Evolutionary conservation across 2,329 filamentous ascomycete species (phyloP).

Genomic region (Trichoderma asperellum): DNA sequence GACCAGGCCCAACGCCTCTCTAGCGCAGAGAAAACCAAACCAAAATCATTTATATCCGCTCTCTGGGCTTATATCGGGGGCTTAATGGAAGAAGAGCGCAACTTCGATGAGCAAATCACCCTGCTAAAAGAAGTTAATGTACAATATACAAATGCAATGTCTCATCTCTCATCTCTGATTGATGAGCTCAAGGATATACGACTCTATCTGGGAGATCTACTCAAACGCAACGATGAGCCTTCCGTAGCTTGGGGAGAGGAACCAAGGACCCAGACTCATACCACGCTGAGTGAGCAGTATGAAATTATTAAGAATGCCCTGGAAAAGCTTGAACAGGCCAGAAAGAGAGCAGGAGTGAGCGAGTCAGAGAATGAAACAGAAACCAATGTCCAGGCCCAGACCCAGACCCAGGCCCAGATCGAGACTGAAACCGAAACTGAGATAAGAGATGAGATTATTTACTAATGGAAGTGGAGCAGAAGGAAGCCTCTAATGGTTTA

Average conservation of each 20-base stretch:
- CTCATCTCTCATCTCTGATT: constrained; percentile 70
- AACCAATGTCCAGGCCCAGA: neutral
- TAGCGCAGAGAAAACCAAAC: constrained; percentile 59
- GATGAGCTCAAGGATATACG: constrained; percentile 75
- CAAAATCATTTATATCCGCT: constrained; percentile 68
- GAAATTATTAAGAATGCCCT: constrained; percentile 14
- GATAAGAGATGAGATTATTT: neutral
- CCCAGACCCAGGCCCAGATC: neutral
- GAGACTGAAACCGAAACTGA: neutral
- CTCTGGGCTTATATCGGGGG: constrained; percentile 77
- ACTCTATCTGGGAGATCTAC: constrained; percentile 69
- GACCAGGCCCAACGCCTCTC: constrained; percentile 69
- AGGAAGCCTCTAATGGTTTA: neutral
- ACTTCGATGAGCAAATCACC: constrained; percentile 64
- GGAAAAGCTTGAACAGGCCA: constrained; percentile 20
- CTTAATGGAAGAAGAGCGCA: constrained; percentile 63
- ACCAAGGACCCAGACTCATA: neutral
- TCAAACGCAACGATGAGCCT: constrained; percentile 70
- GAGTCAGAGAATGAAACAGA: neutral
- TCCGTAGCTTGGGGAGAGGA: constrained; percentile 17
- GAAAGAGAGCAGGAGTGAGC: neutral
- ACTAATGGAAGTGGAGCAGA: neutral
- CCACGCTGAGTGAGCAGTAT: constrained; percentile 23
- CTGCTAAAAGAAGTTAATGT: constrained; percentile 67
- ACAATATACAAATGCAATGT: constrained; percentile 68